These are phyloP conservation scores for Calophaca sinica DNA, from an alignment of 306 rosid species.

Conservation along the genomic window DNA sequence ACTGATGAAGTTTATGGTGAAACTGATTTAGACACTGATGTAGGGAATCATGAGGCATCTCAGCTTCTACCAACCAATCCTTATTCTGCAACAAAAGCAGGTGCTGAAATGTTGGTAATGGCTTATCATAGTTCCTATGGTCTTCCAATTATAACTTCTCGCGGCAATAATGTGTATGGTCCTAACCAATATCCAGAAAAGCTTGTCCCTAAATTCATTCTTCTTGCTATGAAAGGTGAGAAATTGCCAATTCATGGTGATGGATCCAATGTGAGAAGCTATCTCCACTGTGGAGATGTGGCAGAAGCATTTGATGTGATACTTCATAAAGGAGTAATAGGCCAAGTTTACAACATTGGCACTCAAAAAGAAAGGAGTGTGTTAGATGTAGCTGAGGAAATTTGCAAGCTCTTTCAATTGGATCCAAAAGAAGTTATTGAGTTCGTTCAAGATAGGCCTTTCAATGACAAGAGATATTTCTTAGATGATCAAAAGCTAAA, in stretches of 20 bases:
- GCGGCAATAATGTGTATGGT: conserved; percentile 80
- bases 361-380: conserved; percentile 74
- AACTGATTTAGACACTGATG: conserved; percentile 59
- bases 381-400: conserved; percentile 62
- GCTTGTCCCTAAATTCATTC: conserved; percentile 72
- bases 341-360: conserved; percentile 73
- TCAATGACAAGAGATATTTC: conserved; percentile 79
- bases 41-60: conserved; percentile 74
- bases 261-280: conserved; percentile 83
- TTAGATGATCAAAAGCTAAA: conserved; percentile 78
- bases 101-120: conserved; percentile 83
- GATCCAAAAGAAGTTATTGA: conserved; percentile 58
- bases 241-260: conserved; percentile 77
- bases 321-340: conserved; percentile 74
- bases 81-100: conserved; percentile 84
- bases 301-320: conserved; percentile 86
- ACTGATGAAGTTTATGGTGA: conserved; percentile 89
- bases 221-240: conserved; percentile 73
- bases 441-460: conserved; percentile 80
- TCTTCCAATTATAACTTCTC: conserved; percentile 67
- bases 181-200: conserved; percentile 80
- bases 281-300: conserved; percentile 66
- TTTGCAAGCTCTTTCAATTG: conserved; percentile 60
- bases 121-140: conserved; percentile 75
- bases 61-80: conserved; percentile 80